A percentile compares a stretch with the other conserved stretches of the same genome.
Evolutionary conservation across 495 filamentous ascomycete genomes (phyloP).

Genomic region (Lasiosphaeriaceae sp.): DNA sequence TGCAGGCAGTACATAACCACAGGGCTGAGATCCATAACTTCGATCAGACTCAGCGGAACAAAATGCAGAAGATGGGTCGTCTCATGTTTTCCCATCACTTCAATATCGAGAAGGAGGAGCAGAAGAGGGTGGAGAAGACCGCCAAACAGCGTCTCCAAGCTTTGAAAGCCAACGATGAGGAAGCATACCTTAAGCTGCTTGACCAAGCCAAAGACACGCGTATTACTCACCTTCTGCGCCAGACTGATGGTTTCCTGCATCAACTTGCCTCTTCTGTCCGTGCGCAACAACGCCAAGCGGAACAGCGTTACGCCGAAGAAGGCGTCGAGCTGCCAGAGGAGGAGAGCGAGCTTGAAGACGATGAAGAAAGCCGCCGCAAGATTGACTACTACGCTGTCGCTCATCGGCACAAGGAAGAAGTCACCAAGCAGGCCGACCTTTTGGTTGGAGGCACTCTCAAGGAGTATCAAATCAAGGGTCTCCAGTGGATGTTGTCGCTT

Average conservation of each 20-base stretch:
- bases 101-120: slow-evolving; percentile 97
- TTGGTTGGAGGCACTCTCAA: slow-evolving; percentile 89
- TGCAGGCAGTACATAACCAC: slow-evolving; percentile 64
- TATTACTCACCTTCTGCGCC: slow-evolving; percentile 92
- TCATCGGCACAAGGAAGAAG: slow-evolving; percentile 89
- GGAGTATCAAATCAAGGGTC: slow-evolving; percentile 95
- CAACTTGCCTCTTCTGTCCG: slow-evolving; percentile 92
- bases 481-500: slow-evolving; percentile 99
- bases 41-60: slow-evolving; percentile 42
- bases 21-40: slow-evolving; percentile 40
- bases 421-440: slow-evolving; percentile 74
- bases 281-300: slow-evolving; percentile 79
- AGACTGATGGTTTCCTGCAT: slow-evolving; percentile 94
- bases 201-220: slow-evolving; percentile 98
- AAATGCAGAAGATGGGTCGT: slow-evolving; percentile 79
- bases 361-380: slow-evolving; percentile 67
- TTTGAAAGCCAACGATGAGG: slow-evolving; percentile 97
- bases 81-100: slow-evolving; percentile 85
- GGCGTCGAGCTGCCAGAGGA: slow-evolving; percentile 52
- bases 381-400: slow-evolving; percentile 98
- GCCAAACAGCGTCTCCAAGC: slow-evolving; percentile 99
- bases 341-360: slow-evolving; percentile 58
- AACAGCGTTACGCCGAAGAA: slow-evolving; percentile 70
- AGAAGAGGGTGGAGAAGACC: slow-evolving; percentile 92
- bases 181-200: slow-evolving; percentile 92